These are phyloP conservation scores for Sporobolus alterniflorus DNA, from an alignment of 202 grass and related monocot species.

Conservation along the genomic window DNA sequence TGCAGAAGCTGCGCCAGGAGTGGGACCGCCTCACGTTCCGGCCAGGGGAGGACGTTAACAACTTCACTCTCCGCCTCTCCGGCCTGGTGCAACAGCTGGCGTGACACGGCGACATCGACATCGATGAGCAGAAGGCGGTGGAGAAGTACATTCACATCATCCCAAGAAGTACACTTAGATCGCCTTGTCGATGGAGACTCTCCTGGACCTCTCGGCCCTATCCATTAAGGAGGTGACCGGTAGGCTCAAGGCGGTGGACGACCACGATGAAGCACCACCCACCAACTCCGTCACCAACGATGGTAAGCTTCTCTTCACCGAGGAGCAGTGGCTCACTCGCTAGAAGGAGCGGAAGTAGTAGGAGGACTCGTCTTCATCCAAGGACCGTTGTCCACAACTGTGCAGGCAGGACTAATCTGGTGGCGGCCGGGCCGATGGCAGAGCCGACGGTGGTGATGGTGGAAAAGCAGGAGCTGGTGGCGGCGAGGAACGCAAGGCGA, in stretches of 20 bases:
- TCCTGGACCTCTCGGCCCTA: not conserved
- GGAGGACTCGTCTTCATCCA: not conserved
- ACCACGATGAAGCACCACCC: not conserved
- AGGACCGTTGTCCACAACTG: not conserved
- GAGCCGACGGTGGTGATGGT: too few relatives aligned
- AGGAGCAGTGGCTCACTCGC: too few relatives aligned
- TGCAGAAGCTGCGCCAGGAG: not conserved
- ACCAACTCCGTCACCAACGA: not conserved
- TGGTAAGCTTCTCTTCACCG: not conserved
- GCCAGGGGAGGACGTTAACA: not conserved
- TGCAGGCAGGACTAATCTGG: not conserved
- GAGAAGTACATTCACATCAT: not conserved
- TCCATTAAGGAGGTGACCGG: not conserved
- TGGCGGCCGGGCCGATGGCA: too few relatives aligned
- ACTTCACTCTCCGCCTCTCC: not conserved
- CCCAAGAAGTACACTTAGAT: not conserved
- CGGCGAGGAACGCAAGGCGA: too few relatives aligned
- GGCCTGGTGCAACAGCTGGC: not conserved
- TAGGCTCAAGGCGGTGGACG: not conserved
- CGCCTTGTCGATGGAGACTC: not conserved
- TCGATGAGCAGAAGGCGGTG: not conserved
- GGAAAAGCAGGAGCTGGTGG: too few relatives aligned
- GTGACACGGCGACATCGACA: not conserved
- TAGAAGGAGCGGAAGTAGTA: too few relatives aligned
- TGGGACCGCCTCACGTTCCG: not conserved